Evolutionary conservation across 2,329 filamentous ascomycete genomes (phyloP).

Genomic region (Herpotrichia juniperi): DNA sequence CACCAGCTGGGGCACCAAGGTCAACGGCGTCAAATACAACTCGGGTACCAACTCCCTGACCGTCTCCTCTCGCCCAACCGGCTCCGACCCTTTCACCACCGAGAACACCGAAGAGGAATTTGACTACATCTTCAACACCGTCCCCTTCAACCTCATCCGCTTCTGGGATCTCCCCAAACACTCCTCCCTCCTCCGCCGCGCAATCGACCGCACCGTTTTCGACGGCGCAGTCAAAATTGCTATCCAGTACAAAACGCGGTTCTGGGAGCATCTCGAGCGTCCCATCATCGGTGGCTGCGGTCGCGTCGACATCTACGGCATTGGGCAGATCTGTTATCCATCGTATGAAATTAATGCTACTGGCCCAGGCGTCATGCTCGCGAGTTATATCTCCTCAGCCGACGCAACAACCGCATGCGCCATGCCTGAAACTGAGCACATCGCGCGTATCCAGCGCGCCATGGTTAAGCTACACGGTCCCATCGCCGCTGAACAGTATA

Average conservation of each 20-base stretch:
- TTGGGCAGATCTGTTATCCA: slow-evolving; percentile 68
- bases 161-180: slow-evolving; percentile 62
- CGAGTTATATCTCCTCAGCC: slow-evolving; percentile 44
- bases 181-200: slow-evolving; percentile 52
- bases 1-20: slow-evolving; percentile 59
- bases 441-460: slow-evolving; percentile 65
- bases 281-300: slow-evolving; percentile 68
- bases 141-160: slow-evolving; percentile 66
- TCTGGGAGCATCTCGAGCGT: slow-evolving; percentile 57
- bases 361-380: slow-evolving; percentile 60
- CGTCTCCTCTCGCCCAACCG: slow-evolving; percentile 58
- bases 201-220: slow-evolving; percentile 54
- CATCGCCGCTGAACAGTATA: slow-evolving; percentile 63
- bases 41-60: slow-evolving; percentile 57
- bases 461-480: slow-evolving; percentile 68
- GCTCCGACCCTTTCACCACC: slow-evolving; percentile 42
- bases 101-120: slow-evolving; percentile 55
- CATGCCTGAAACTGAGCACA: slow-evolving; percentile 63
- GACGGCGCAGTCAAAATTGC: slow-evolving; percentile 59
- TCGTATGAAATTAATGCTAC: slow-evolving; percentile 66
- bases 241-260: slow-evolving; percentile 67
- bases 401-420: slow-evolving; percentile 50
- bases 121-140: slow-evolving; percentile 67
- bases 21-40: slow-evolving; percentile 61
- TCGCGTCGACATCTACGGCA: slow-evolving; percentile 62